Percentiles rank a stretch among this genome's conserved stretches.
Evolutionary conservation across 768 basidiomycete genomes (phyloP).

Genomic region (Naganishia randhawae): DNA sequence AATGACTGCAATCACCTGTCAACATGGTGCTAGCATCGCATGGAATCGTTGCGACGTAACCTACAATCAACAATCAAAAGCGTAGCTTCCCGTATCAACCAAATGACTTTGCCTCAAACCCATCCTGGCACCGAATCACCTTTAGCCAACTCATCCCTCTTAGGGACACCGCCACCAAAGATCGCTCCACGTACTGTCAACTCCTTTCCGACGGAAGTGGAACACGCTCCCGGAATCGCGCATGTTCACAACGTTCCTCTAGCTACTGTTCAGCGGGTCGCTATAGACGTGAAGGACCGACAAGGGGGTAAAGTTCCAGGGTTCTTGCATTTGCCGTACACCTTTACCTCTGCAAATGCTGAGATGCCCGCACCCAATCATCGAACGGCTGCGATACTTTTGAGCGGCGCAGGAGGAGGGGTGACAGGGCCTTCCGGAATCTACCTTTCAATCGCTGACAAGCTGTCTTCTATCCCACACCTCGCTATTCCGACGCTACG

Average conservation of each 20-base stretch:
- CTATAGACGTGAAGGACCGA: not conserved
- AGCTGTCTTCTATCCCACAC: not conserved
- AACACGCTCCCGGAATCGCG: not conserved
- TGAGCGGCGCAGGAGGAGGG: constrained; percentile 16
- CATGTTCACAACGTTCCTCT: not conserved
- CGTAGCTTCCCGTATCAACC: not conserved
- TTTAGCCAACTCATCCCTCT: not conserved
- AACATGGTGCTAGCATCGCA: not conserved
- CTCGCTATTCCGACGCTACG: not conserved
- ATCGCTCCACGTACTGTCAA: not conserved
- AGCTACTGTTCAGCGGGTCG: not conserved
- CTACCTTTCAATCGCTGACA: constrained; percentile 9
- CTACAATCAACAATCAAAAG: not conserved
- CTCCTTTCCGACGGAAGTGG: not conserved
- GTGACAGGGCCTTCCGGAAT: not conserved
- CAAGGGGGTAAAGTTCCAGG: not conserved
- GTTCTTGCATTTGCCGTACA: not conserved
- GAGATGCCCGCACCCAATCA: not conserved
- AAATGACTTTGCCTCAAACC: too few species aligned
- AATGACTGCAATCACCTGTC: not conserved
- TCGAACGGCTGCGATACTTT: not conserved
- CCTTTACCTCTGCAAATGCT: not conserved
- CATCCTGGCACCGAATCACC: not conserved
- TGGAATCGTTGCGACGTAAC: not conserved
- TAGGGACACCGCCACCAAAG: not conserved